A percentile compares a stretch with the other conserved stretches of the same genome.
Evolutionary conservation across 1,284 basidiomycete species (phyloP).

Genomic region (Cutaneotrichosporon sp.): DNA sequence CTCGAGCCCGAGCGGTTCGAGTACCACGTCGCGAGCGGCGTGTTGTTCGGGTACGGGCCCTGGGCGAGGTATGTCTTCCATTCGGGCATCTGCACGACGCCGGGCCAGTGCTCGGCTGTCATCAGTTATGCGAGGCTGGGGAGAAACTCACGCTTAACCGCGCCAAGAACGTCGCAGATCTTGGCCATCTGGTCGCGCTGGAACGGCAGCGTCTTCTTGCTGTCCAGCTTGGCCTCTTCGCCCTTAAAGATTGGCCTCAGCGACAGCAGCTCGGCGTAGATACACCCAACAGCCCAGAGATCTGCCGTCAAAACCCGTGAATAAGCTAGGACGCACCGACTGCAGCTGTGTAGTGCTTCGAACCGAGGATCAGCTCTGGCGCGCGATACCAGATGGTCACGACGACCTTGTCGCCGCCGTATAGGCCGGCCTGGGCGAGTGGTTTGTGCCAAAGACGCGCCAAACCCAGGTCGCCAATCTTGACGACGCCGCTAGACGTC

Average conservation of each 20-base stretch:
- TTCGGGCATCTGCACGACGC: constrained; percentile 80
- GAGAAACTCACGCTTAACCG: constrained; percentile 63
- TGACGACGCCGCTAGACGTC: constrained; percentile 80
- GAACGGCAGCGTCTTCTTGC: constrained; percentile 79
- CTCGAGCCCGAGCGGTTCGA: constrained; percentile 52
- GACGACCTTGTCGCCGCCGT: constrained; percentile 92
- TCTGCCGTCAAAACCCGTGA: constrained; percentile 51
- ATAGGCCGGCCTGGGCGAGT: constrained; percentile 44
- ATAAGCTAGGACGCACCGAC: constrained; percentile 52
- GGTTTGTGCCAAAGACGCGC: constrained; percentile 63
- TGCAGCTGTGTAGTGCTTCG: constrained; percentile 93
- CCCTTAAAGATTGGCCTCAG: constrained; percentile 97
- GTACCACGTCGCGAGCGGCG: constrained; percentile 61
- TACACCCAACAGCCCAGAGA: constrained; percentile 94
- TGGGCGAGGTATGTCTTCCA: constrained; percentile 75
- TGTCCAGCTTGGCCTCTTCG: constrained; percentile 92
- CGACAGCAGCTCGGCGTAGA: constrained; percentile 90
- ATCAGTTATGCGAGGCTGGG: neutral
- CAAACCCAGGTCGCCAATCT: constrained; percentile 94
- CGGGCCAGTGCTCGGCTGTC: constrained; percentile 72
- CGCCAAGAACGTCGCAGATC: constrained; percentile 91
- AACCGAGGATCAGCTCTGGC: constrained; percentile 88
- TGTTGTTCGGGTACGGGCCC: constrained; percentile 50
- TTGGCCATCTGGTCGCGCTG: constrained; percentile 90
- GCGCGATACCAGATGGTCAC: constrained; percentile 99